A percentile compares a stretch with the other conserved stretches of the same genome.
Evolutionary conservation across 371 early-diverging fungal species (phyloP).

Genomic region (Actinomortierella wolfii): DNA sequence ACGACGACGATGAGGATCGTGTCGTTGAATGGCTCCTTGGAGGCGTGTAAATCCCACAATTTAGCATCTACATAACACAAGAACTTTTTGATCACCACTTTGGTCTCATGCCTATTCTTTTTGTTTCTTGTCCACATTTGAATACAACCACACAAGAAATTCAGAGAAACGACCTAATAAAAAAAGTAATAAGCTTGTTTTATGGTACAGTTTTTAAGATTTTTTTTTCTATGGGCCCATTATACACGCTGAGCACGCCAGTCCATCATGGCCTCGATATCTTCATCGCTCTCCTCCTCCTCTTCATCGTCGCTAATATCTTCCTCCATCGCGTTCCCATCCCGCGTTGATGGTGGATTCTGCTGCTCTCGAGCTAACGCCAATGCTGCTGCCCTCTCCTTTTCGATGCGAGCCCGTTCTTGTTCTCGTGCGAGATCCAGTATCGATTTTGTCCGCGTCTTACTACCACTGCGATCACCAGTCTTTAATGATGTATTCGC

Average conservation of each 20-base stretch:
- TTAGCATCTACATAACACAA: too few species aligned
- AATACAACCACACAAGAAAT: too few species aligned
- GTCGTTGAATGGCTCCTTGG: constrained; percentile 46
- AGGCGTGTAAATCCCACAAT: constrained; percentile 25
- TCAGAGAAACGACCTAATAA: too few species aligned
- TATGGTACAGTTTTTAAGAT: too few species aligned
- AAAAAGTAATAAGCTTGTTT: too few species aligned
- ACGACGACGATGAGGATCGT: constrained; percentile 44
- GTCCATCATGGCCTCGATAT: constrained; percentile 48
- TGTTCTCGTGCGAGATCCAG: constrained; percentile 44
- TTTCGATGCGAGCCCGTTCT: constrained; percentile 34
- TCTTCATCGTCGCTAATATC: constrained; percentile 15
- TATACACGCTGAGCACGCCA: constrained; percentile 41
- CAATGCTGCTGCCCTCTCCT: constrained; percentile 28
- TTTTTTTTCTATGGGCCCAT: too few species aligned
- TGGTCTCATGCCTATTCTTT: too few species aligned
- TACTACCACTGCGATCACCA: too few species aligned
- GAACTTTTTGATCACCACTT: too few species aligned
- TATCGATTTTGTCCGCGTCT: constrained; percentile 25
- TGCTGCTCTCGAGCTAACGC: constrained; percentile 15
- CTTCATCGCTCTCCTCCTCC: constrained; percentile 37
- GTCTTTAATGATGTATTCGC: too few species aligned
- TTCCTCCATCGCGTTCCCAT: constrained; percentile 24
- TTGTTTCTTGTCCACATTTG: too few species aligned
- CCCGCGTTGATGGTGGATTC: not conserved